A percentile compares a stretch with the other conserved stretches of the same genome.
These are phyloP conservation scores for Neurospora tetraspora DNA, from an alignment of 495 filamentous ascomycete species.

Conservation along the genomic window DNA sequence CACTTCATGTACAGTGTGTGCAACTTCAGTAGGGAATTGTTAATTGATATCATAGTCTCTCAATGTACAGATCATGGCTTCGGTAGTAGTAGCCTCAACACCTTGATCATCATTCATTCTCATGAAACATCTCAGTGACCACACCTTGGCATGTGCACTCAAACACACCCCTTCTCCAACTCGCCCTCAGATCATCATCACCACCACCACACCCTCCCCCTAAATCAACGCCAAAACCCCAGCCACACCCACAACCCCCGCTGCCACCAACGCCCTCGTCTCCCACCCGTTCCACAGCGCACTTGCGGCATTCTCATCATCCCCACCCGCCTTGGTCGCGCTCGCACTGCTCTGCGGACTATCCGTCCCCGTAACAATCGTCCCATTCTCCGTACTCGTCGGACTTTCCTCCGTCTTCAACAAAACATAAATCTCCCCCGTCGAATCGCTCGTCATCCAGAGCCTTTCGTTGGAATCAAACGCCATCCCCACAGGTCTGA, in stretches of 20 bases:
- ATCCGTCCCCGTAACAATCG: constrained; percentile 9
- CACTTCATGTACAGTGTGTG: neutral
- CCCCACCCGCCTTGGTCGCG: neutral
- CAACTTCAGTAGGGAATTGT: neutral
- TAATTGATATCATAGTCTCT: neutral
- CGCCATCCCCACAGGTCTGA: constrained; percentile 41
- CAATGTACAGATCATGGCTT: neutral
- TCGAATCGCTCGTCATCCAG: constrained; percentile 39
- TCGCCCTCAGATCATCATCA: neutral
- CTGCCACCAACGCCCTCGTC: neutral
- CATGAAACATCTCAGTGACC: neutral
- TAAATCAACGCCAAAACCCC: neutral
- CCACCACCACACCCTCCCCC: neutral
- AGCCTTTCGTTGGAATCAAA: constrained; percentile 33
- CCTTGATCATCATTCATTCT: neutral
- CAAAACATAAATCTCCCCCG: constrained; percentile 44
- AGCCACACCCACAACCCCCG: neutral
- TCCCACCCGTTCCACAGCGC: neutral
- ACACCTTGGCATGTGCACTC: neutral
- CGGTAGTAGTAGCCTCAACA: neutral
- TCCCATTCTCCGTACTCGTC: constrained; percentile 10
- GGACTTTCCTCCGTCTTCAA: constrained; percentile 3
- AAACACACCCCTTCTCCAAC: too few relatives aligned
- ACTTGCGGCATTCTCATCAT: neutral
- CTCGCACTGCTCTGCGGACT: neutral